Percentiles rank a stretch among this genome's conserved stretches.
Conservation (phyloP, 768 basidiomycete species). For the Trametes maxima region DNA sequence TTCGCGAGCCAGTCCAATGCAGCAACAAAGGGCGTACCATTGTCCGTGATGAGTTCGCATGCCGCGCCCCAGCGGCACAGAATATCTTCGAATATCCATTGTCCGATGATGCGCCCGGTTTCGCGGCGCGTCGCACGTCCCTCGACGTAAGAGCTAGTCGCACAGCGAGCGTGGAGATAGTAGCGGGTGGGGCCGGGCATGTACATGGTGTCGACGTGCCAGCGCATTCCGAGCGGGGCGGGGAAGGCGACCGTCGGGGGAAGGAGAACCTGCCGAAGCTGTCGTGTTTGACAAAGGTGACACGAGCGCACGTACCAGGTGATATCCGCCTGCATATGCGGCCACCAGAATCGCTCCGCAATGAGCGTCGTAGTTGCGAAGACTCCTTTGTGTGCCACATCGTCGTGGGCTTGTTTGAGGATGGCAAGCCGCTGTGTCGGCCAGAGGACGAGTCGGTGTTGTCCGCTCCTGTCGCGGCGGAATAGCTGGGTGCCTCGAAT, state of each 20-base stretch:
- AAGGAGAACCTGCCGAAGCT: constrained; percentile 27
- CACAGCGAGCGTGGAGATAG: constrained; percentile 41
- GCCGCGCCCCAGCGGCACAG: constrained; percentile 47
- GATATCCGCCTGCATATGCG: constrained; percentile 23
- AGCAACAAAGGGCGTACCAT: constrained; percentile 36
- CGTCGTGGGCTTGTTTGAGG: constrained; percentile 24
- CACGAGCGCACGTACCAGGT: constrained; percentile 34
- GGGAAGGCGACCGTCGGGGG: constrained; percentile 26
- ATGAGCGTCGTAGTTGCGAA: constrained; percentile 15
- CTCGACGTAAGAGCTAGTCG: no score
- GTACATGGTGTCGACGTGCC: constrained; percentile 46
- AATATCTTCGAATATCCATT: no score
- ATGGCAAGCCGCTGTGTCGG: not conserved
- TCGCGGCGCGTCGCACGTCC: no score
- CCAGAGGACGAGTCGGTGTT: constrained; percentile 24
- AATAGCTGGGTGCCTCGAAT: constrained; percentile 12
- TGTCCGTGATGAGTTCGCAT: constrained; percentile 45
- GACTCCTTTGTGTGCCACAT: constrained; percentile 27
- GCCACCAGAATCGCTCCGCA: constrained; percentile 32
- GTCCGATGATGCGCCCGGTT: no score
- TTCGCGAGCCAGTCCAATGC: constrained; percentile 29
- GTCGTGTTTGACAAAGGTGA: constrained; percentile 40
- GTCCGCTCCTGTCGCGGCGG: constrained; percentile 11
- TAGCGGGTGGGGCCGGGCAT: constrained; percentile 40
- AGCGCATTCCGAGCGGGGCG: constrained; percentile 36